phyloP scores from a whole-genome alignment of 1,284 basidiomycete genomes.

The Boletus albobrunnescens region DNA sequence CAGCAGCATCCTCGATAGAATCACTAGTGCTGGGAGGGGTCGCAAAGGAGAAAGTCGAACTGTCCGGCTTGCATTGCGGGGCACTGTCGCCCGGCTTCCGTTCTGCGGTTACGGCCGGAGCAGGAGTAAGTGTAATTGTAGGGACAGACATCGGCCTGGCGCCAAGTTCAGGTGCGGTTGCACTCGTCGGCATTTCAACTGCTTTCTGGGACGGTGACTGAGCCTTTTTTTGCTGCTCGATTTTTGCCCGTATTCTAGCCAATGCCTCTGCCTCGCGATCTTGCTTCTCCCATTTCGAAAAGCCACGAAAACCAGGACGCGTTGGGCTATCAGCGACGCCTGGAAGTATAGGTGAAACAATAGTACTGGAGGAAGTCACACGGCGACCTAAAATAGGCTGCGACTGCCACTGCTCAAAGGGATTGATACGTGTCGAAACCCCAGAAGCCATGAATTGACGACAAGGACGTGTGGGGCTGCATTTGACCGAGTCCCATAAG shows the following conservation, averaged over 20 bases:
- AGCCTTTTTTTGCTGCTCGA: conserved; percentile 41
- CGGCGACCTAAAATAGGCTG: conserved; percentile 36
- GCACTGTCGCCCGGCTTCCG: conserved; percentile 1
- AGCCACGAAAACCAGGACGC: conserved; percentile 45
- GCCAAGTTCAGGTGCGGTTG: conserved; percentile 25
- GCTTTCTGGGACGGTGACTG: conserved; percentile 10
- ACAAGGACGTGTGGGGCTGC: conserved; percentile 35
- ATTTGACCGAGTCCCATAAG: conserved; percentile 43
- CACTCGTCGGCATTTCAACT: conserved; percentile 15
- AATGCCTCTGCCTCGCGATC: conserved; percentile 75
- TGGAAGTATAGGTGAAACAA: conserved; percentile 27
- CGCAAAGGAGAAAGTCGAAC: conserved; percentile 15
- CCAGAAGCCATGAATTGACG: conserved; percentile 46
- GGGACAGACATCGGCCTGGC: conserved; percentile 23
- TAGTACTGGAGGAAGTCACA: conserved; percentile 35
- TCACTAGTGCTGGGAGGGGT: conserved; percentile 7
- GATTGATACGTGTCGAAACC: conserved; percentile 36
- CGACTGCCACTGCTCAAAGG: conserved; percentile 34
- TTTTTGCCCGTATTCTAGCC: conserved; percentile 54
- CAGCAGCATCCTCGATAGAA: conserved; percentile 11
- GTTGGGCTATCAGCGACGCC: conserved; percentile 52
- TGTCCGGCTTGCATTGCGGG: conserved; percentile 16
- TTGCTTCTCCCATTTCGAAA: conserved; percentile 80
- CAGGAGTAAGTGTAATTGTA: conserved; percentile 30
- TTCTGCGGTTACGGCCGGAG: conserved; percentile 13